Percentiles rank a stretch among this genome's conserved stretches.
phyloP scores from a whole-genome alignment of 345 rosid genomes.

The Lenwebbia sp. region DNA sequence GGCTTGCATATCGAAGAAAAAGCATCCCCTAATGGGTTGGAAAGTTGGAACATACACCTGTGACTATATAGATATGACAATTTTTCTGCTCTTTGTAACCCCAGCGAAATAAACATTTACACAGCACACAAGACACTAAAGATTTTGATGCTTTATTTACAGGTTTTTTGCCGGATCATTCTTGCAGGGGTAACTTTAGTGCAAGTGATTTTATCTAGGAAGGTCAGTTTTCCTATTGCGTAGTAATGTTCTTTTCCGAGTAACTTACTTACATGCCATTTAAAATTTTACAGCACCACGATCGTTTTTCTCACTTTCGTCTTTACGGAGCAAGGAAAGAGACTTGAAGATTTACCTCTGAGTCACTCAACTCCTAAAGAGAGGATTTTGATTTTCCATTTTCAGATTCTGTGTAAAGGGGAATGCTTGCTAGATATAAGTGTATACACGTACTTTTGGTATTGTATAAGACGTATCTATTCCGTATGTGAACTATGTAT shows the following conservation, averaged over 20 bases:
- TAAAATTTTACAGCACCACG: constrained; percentile 50
- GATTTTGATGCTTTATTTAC: not conserved
- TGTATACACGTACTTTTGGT: not conserved
- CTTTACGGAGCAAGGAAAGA: constrained; percentile 82
- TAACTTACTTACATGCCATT: not conserved
- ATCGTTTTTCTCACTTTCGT: constrained; percentile 78
- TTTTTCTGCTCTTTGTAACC: no score
- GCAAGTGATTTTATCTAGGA: constrained; percentile 57
- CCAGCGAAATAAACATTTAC: not conserved
- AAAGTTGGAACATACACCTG: no score
- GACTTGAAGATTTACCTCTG: constrained; percentile 38
- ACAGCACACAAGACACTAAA: no score
- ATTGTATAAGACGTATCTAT: not conserved
- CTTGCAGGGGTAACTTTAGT: constrained; percentile 51
- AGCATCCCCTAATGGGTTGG: no score
- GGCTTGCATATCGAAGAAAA: no score
- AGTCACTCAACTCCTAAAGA: not conserved
- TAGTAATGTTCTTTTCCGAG: not conserved
- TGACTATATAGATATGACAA: no score
- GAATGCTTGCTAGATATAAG: not conserved
- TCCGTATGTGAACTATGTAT: not conserved
- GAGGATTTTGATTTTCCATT: constrained; percentile 11
- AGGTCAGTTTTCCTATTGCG: constrained; percentile 24
- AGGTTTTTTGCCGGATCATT: constrained; percentile 45
- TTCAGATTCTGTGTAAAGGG: constrained; percentile 21